These are phyloP conservation scores for Fagus sylvatica DNA, from an alignment of 306 rosid species.

Conservation along the genomic window DNA sequence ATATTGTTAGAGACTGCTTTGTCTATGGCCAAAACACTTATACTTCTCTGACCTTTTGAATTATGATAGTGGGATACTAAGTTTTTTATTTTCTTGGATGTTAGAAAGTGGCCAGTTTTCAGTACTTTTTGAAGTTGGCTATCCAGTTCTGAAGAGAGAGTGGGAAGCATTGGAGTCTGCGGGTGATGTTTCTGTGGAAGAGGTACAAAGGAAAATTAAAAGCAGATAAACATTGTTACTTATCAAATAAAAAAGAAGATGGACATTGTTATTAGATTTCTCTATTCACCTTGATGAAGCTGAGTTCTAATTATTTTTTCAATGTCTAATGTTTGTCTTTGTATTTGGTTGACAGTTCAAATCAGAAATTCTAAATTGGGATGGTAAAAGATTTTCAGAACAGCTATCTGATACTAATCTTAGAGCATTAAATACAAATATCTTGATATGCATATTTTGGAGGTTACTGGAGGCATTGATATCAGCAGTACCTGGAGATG, in stretches of 20 bases:
- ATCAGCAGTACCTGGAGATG: constrained; percentile 47
- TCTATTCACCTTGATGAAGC: constrained; percentile 5
- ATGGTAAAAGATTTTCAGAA: constrained; percentile 58
- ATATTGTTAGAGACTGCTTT: not conserved
- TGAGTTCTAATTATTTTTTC: not conserved
- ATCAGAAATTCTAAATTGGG: constrained; percentile 60
- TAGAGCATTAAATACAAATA: constrained; percentile 46
- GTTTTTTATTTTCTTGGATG: constrained; percentile 17
- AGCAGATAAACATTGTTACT: constrained; percentile 2
- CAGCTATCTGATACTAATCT: constrained; percentile 45
- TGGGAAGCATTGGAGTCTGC: constrained; percentile 56
- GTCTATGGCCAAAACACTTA: not conserved
- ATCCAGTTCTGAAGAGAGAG: constrained; percentile 67
- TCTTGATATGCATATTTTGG: constrained; percentile 77
- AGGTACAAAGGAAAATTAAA: constrained; percentile 45
- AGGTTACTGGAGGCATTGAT: constrained; percentile 51
- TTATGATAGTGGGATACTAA: constrained; percentile 10
- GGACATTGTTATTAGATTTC: constrained; percentile 4
- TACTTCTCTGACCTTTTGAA: not conserved
- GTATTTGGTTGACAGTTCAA: constrained; percentile 55
- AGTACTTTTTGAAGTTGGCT: constrained; percentile 48
- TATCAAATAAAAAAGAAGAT: not conserved
- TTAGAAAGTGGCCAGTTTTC: constrained; percentile 43
- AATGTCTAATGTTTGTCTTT: constrained; percentile 11
- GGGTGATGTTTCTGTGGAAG: constrained; percentile 46